phyloP scores from a whole-genome alignment of 2,329 filamentous ascomycete species.

The Aspergillus ochraceoroseus region DNA sequence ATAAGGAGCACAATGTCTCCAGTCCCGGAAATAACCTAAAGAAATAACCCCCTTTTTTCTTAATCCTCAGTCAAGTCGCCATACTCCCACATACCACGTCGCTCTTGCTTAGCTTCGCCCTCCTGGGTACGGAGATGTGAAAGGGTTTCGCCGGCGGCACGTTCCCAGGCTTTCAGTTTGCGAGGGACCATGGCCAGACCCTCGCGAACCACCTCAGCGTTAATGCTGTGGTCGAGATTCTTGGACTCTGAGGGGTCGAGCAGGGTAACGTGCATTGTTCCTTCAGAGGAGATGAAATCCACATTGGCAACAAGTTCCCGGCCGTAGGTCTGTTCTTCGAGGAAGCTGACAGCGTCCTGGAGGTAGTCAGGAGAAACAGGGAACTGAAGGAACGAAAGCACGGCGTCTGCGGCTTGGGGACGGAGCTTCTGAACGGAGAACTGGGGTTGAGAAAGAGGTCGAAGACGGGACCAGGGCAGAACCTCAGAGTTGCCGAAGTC shows the following conservation, averaged over 20 bases:
- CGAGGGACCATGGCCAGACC: conserved; percentile 86
- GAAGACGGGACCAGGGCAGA: conserved; percentile 76
- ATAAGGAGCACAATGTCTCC: too few species aligned
- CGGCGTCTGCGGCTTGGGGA: conserved; percentile 79
- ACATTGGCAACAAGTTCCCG: conserved; percentile 84
- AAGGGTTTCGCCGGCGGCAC: conserved; percentile 66
- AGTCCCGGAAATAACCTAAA: too few species aligned
- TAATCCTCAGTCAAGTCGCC: conserved; percentile 91
- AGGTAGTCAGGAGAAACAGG: conserved; percentile 79
- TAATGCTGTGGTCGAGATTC: conserved; percentile 71
- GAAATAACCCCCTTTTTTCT: conserved; percentile 5
- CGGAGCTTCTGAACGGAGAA: conserved; percentile 79
- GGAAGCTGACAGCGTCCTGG: conserved; percentile 68
- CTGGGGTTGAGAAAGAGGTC: conserved; percentile 70
- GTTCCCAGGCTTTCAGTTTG: conserved; percentile 90
- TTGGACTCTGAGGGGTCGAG: conserved; percentile 67
- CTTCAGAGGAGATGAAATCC: conserved; percentile 77
- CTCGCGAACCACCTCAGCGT: conserved; percentile 76
- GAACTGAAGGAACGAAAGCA: conserved; percentile 83
- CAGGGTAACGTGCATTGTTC: conserved; percentile 77
- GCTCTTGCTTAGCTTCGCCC: conserved; percentile 70
- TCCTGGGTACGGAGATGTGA: conserved; percentile 68
- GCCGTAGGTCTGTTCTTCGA: conserved; percentile 68
- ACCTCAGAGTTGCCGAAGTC: conserved; percentile 95
- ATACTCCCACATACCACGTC: conserved; percentile 96